Conservation (phyloP, 768 basidiomycete species). For the Hygrocybe coccinea region DNA sequence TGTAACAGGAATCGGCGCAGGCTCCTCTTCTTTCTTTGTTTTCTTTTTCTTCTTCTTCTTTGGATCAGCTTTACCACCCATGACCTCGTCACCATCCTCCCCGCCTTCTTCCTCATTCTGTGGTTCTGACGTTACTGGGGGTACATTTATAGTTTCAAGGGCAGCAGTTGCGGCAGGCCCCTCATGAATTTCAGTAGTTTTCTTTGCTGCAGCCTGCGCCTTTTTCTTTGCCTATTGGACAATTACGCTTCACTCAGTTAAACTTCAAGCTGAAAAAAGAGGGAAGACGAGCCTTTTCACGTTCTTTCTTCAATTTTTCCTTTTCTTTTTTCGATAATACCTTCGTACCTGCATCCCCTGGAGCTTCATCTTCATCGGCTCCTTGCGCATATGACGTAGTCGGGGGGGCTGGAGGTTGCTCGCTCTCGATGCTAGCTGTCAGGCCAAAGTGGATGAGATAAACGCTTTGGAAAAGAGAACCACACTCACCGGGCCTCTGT, state of each 20-base stretch:
- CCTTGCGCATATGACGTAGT: constrained; percentile 29
- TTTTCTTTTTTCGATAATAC: constrained; percentile 93
- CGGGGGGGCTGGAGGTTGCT: constrained; percentile 15
- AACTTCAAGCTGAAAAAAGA: not conserved
- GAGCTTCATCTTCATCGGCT: constrained; percentile 47
- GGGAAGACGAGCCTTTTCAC: constrained; percentile 66
- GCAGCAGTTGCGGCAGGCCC: constrained; percentile 23
- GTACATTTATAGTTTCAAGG: constrained; percentile 18
- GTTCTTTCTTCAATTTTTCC: constrained; percentile 94
- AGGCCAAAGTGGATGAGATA: not conserved
- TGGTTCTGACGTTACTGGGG: constrained; percentile 30
- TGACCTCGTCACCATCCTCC: constrained; percentile 61
- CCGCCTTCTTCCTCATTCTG: constrained; percentile 52
- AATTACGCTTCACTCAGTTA: constrained; percentile 8
- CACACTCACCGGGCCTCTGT: not conserved
- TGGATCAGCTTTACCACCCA: constrained; percentile 46
- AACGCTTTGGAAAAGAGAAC: not conserved
- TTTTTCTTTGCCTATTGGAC: constrained; percentile 82
- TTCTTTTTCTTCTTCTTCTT: constrained; percentile 92
- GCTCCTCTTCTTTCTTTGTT: constrained; percentile 55
- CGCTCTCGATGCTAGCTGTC: constrained; percentile 1
- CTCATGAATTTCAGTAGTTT: constrained; percentile 35
- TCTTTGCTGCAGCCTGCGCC: constrained; percentile 87
- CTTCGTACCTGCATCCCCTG: constrained; percentile 54
- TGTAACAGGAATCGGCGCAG: constrained; percentile 37